These are phyloP conservation scores for Cyberlindnera subsufficiens DNA, from an alignment of 805 yeast genomes.

Conservation along the genomic window DNA sequence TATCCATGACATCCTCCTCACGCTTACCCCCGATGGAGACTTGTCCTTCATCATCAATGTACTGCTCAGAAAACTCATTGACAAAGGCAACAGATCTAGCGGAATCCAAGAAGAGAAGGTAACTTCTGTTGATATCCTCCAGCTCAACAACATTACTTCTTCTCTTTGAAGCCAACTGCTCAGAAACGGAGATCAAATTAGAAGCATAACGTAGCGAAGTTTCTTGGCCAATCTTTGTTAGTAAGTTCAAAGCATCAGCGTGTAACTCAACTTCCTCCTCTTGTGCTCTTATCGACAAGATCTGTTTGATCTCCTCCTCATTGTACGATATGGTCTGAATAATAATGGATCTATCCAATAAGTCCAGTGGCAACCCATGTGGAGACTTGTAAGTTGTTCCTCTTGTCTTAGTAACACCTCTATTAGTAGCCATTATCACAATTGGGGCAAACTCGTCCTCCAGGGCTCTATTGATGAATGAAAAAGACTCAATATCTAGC, in stretches of 20 bases:
- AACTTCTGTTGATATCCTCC: constrained; percentile 81
- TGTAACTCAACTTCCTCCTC: constrained; percentile 89
- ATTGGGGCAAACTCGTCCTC: constrained; percentile 97
- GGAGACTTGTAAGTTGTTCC: constrained; percentile 94
- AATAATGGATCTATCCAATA: constrained; percentile 89
- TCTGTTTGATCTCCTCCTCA: constrained; percentile 79
- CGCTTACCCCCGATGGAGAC: constrained; percentile 45
- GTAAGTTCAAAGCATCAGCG: constrained; percentile 76
- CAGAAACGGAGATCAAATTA: constrained; percentile 85
- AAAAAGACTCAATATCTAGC: constrained; percentile 95
- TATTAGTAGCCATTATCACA: constrained; percentile 96
- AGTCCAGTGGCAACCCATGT: constrained; percentile 95
- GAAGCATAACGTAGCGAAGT: constrained; percentile 91
- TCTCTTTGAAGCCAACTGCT: constrained; percentile 79
- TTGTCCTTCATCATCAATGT: constrained; percentile 73
- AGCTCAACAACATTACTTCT: constrained; percentile 67
- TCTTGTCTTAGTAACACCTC: constrained; percentile 90
- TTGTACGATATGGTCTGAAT: constrained; percentile 79
- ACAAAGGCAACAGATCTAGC: constrained; percentile 84
- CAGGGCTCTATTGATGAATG: constrained; percentile 90
- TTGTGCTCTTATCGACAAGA: constrained; percentile 82
- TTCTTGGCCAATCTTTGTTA: constrained; percentile 85
- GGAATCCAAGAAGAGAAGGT: constrained; percentile 81
- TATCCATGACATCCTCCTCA: constrained; percentile 33
- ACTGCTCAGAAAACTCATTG: constrained; percentile 60